A percentile compares a stretch with the other conserved stretches of the same genome.
These are phyloP conservation scores for Mycena vitilis DNA, from an alignment of 768 basidiomycete genomes.

Conservation along the genomic window DNA sequence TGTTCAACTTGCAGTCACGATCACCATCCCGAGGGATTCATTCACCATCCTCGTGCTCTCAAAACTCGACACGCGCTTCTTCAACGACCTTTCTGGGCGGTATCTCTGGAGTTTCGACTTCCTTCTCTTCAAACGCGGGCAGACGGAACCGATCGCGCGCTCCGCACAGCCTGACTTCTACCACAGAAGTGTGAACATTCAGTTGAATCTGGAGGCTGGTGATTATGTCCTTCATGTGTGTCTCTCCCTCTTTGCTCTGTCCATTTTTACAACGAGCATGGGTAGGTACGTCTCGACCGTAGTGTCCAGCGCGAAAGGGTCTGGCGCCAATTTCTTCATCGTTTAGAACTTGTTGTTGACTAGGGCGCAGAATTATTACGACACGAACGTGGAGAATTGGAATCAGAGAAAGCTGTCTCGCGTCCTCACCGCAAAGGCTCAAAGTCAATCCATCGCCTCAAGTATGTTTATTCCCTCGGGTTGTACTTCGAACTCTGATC, in stretches of 20 bases:
- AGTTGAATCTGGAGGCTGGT: slow-evolving; percentile 41
- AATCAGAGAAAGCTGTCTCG: slow-evolving; percentile 18
- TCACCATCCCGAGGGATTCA: slow-evolving; percentile 44
- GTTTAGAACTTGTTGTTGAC: background rate
- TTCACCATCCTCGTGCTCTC: slow-evolving; percentile 53
- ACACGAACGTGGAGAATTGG: background rate
- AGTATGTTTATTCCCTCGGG: slow-evolving; percentile 1
- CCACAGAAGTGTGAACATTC: slow-evolving; percentile 44
- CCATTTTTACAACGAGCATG: background rate
- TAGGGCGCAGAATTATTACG: slow-evolving; percentile 7
- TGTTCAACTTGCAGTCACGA: slow-evolving; percentile 44
- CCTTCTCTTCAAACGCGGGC: slow-evolving; percentile 49
- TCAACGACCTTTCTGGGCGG: slow-evolving; percentile 42
- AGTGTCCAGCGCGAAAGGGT: slow-evolving; percentile 1
- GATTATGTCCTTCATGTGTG: slow-evolving; percentile 47
- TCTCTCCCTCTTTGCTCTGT: background rate
- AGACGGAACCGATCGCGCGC: slow-evolving; percentile 38
- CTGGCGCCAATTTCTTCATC: background rate
- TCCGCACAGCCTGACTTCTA: slow-evolving; percentile 36
- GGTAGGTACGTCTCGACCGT: slow-evolving; percentile 22
- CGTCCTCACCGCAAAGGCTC: slow-evolving; percentile 4
- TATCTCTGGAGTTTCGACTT: slow-evolving; percentile 50
- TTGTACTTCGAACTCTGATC: background rate
- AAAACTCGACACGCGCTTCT: slow-evolving; percentile 51
- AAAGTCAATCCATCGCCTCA: slow-evolving; percentile 23